Evolutionary conservation across 2,329 filamentous ascomycete species (phyloP).

Genomic region (Emergomyces pasteurianus): DNA sequence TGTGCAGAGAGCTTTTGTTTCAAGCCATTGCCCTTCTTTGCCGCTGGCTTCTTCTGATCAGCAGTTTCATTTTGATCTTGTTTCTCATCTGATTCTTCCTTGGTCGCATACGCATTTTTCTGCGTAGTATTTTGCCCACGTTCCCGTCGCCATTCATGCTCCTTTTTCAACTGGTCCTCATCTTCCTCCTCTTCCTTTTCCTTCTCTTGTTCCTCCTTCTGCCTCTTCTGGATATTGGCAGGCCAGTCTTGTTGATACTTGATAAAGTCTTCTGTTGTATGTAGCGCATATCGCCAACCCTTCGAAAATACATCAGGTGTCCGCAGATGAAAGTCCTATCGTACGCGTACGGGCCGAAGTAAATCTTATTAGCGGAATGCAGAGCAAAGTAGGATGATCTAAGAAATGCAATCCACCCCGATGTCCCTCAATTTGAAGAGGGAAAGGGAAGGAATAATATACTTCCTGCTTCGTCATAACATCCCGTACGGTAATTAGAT

Average conservation of each 20-base stretch:
- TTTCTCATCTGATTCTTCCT: slow-evolving; percentile 7
- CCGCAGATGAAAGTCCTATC: slow-evolving; percentile 33
- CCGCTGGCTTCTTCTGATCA: slow-evolving; percentile 17
- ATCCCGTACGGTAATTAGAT: slow-evolving; percentile 18
- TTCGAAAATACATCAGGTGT: slow-evolving; percentile 34
- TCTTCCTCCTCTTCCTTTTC: slow-evolving; percentile 14
- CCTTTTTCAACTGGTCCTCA: slow-evolving; percentile 11
- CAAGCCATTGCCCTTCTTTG: slow-evolving; percentile 13
- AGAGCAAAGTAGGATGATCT: not conserved
- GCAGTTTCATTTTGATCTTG: slow-evolving; percentile 10
- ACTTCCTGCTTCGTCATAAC: slow-evolving; percentile 18
- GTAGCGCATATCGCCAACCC: slow-evolving; percentile 40
- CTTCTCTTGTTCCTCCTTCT: slow-evolving; percentile 22
- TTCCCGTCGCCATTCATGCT: slow-evolving; percentile 20
- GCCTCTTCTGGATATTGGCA: slow-evolving; percentile 31
- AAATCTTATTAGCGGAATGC: not conserved
- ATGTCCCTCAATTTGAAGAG: not conserved
- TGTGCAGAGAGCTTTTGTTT: slow-evolving; percentile 28
- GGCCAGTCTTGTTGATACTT: slow-evolving; percentile 40
- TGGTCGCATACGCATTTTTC: slow-evolving; percentile 24
- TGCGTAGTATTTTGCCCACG: slow-evolving; percentile 24
- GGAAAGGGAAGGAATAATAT: slow-evolving; percentile 1
- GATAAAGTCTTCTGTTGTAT: slow-evolving; percentile 38
- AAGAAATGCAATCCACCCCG: not conserved
- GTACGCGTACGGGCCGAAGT: not conserved